Evolutionary conservation across 805 yeast species (phyloP).

Genomic region (Candida taoyuanica): DNA sequence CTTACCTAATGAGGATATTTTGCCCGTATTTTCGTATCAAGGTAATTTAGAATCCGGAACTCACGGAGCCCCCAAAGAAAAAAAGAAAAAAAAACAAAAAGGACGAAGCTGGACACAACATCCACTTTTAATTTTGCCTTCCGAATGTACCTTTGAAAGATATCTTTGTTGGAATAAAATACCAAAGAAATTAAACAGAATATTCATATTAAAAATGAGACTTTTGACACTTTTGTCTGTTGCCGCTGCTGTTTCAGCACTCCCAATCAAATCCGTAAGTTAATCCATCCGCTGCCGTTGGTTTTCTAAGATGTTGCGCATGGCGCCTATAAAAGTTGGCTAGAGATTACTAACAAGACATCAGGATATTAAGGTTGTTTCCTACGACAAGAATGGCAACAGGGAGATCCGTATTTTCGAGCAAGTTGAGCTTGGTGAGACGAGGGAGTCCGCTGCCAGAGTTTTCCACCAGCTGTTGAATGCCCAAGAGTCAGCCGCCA

Average conservation of each 20-base stretch:
- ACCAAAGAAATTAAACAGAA: no score
- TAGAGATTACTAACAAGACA: slow-evolving; percentile 2
- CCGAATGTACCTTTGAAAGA: no score
- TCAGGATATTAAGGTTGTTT: slow-evolving; percentile 18
- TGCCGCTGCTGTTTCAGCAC: slow-evolving; percentile 19
- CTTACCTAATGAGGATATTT: no score
- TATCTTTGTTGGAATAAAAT: no score
- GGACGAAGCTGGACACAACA: no score
- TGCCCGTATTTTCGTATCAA: no score
- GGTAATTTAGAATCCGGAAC: no score
- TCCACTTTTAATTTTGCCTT: no score
- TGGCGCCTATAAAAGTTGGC: background rate
- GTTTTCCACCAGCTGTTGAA: slow-evolving; percentile 4
- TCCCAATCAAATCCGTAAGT: slow-evolving; percentile 26
- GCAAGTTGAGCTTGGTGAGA: slow-evolving; percentile 21
- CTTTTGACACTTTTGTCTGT: slow-evolving; percentile 15
- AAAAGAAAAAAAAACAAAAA: no score
- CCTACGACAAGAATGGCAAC: slow-evolving; percentile 13
- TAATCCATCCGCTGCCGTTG: background rate
- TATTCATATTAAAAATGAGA: slow-evolving; percentile 21
- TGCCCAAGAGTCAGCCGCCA: slow-evolving; percentile 1
- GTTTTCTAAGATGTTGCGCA: background rate
- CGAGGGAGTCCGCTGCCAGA: slow-evolving; percentile 11
- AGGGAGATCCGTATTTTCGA: slow-evolving; percentile 10
- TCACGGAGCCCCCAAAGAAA: no score